Conservation (phyloP, 306 rosid species). For the Sophora flavescens region DNA sequence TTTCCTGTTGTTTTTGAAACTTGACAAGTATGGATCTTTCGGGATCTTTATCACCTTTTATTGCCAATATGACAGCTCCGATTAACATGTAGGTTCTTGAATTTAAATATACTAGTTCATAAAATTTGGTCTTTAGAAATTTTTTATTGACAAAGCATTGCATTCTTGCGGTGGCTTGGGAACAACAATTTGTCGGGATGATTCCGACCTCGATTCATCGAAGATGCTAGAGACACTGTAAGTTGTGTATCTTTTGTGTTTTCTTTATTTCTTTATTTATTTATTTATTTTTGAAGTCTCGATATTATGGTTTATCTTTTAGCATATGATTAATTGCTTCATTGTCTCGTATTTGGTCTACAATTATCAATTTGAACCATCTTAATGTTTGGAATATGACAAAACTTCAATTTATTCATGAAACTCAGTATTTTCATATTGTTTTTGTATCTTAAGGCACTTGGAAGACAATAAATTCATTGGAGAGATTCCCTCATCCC, state of each 20-base stretch:
- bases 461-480: slow-evolving; percentile 81
- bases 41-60: slow-evolving; percentile 74
- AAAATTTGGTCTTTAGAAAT: slow-evolving; percentile 21
- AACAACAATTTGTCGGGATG: slow-evolving; percentile 79
- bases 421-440: slow-evolving; percentile 29
- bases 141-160: slow-evolving; percentile 39
- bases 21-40: slow-evolving; percentile 84
- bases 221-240: slow-evolving; percentile 75
- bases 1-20: slow-evolving; percentile 65
- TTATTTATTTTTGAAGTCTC: background rate
- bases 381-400: slow-evolving; percentile 43
- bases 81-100: slow-evolving; percentile 66
- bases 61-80: slow-evolving; percentile 90
- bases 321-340: slow-evolving; percentile 25
- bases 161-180: slow-evolving; percentile 79
- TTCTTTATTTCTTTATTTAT: background rate
- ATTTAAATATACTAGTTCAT: background rate
- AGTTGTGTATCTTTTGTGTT: slow-evolving; percentile 50
- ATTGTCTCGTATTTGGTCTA: slow-evolving; percentile 22
- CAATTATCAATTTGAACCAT: slow-evolving; percentile 35
- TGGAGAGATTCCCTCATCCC: slow-evolving; percentile 85
- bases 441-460: slow-evolving; percentile 61
- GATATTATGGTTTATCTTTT: slow-evolving; percentile 25
- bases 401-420: slow-evolving; percentile 32
- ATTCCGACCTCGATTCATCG: slow-evolving; percentile 83